Evolutionary conservation across 148 eudicot genomes (phyloP), one percentile per base, ranked within the genome.

Genomic region (Cornus suecica): DNA sequence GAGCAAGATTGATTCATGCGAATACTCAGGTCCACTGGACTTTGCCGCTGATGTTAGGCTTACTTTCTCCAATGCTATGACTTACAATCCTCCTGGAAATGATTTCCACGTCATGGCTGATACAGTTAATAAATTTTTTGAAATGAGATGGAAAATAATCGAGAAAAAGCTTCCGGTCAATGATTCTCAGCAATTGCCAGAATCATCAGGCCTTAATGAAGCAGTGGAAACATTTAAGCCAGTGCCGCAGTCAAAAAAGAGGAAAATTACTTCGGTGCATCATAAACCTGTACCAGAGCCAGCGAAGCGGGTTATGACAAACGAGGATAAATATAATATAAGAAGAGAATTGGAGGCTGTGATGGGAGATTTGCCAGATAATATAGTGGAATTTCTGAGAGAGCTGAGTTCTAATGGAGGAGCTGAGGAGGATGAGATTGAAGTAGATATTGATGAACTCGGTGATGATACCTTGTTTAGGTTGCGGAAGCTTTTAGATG

Each of bases 41-140:
- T 93, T 91, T 83, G 83, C 77, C 32, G 89, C 93, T 10, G 98
- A 96, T 81, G 90, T 96, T 68, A 86, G 94, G 72, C 97, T 88
- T 58, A 90, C 99, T 10, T 90, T 96, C 77, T 80, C 90, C 14
- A 93, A 96, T 91, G 98, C 99, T 16, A 83, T 84, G 93, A 90
- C 97, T 32, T 95, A 92, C 70, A 95, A 95, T 60, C 97, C 97
- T n/a, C 87, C 94, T 41, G 88, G 87, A 75, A 88, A 85, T 80
- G 89, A 88, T 85, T 91, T 96, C 72, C 92, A 96, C 64, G 16
- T 80, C 70, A 88, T 96, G 93, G 99, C 99, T 25, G 89, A 88
- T 25, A 62, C 81, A 11, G 65, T 93, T 56, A 86, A 91, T 77
- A 85, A 87, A 54, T 79, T 79, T 75, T 96, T 96, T 64, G 99